Evolutionary conservation across 2,329 filamentous ascomycete species (phyloP).

Genomic region (Diaporthe velutina): DNA sequence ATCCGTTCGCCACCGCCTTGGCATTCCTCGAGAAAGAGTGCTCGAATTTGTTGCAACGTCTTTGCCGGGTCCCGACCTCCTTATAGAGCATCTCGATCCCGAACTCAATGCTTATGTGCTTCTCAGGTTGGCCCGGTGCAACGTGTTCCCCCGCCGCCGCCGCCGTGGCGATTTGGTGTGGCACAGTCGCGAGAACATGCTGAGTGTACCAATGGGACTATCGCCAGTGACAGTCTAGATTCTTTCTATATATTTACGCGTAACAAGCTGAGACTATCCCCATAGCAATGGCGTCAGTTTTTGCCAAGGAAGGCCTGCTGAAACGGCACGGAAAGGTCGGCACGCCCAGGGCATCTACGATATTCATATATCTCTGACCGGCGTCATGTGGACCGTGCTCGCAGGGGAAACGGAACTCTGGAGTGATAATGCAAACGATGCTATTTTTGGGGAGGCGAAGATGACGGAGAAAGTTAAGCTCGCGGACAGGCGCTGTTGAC

Average conservation of each 20-base stretch:
- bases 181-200: background rate
- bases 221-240: background rate
- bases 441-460: background rate
- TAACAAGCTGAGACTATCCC: background rate
- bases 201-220: background rate
- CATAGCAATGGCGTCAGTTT: background rate
- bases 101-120: background rate
- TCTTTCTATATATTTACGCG: background rate
- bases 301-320: conserved; percentile 10
- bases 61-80: background rate
- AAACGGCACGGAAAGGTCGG: background rate
- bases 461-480: no score
- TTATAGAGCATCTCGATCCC: background rate
- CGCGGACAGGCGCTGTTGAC: background rate
- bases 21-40: background rate
- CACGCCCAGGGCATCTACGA: background rate
- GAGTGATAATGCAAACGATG: background rate
- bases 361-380: conserved; percentile 2
- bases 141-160: background rate
- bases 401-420: background rate
- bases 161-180: background rate
- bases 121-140: background rate
- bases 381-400: background rate
- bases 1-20: background rate
- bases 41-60: background rate